Conservation (phyloP, 2,329 filamentous ascomycete genomes). For the Fonsecaea pedrosoi region DNA sequence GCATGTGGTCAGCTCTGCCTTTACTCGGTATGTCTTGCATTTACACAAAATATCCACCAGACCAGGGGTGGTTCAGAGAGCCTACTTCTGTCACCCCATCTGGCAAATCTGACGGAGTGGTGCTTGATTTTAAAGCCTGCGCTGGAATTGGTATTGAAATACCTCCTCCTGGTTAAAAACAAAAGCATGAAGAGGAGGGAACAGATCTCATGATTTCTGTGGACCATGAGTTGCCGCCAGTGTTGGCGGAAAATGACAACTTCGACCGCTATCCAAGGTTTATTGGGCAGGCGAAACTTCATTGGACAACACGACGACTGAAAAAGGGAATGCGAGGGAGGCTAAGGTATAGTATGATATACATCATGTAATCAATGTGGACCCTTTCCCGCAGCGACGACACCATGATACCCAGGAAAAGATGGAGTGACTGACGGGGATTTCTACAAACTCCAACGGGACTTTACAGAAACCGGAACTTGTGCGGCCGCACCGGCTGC, state of each 20-base stretch:
- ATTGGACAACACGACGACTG: neutral
- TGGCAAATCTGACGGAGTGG: no score
- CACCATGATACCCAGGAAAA: neutral
- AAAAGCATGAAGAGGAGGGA: no score
- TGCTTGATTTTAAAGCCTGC: no score
- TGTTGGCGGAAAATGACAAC: no score
- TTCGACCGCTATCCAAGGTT: neutral
- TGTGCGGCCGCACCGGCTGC: neutral
- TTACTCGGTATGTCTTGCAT: no score
- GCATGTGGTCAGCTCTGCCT: no score
- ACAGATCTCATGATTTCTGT: neutral
- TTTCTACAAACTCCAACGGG: neutral
- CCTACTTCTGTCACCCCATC: no score
- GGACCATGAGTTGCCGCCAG: neutral
- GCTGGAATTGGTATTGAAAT: no score
- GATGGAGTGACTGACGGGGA: neutral
- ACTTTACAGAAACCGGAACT: neutral
- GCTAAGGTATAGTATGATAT: neutral
- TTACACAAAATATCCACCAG: no score
- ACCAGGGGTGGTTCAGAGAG: no score
- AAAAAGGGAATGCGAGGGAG: neutral
- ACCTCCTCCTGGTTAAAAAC: no score
- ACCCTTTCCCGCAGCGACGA: neutral
- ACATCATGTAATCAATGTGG: neutral
- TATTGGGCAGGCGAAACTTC: neutral